Percentiles rank a stretch among this genome's conserved stretches.
phyloP scores from a whole-genome alignment of 352 stramenopile species.

The Globisporangium parvum region DNA sequence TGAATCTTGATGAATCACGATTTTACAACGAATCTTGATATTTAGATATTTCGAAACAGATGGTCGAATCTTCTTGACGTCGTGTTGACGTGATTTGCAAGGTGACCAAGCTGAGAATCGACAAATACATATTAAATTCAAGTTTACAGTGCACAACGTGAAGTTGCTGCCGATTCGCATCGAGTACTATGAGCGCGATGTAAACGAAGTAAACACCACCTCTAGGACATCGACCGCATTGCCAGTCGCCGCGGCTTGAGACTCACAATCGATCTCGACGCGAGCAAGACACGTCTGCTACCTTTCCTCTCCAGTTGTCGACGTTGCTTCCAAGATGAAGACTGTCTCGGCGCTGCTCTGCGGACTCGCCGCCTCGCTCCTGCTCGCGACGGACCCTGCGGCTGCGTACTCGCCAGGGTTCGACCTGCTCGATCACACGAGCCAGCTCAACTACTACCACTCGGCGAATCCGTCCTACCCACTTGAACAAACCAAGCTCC shows the following conservation, averaged over 20 bases:
- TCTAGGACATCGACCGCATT: background rate
- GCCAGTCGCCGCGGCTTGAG: background rate
- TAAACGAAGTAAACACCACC: too few species aligned
- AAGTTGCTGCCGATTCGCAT: too few species aligned
- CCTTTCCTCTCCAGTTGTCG: background rate
- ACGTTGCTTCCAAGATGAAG: conserved; percentile 20
- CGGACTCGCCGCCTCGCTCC: conserved; percentile 1
- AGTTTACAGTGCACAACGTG: too few species aligned
- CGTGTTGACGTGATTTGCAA: too few species aligned
- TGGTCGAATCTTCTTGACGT: too few species aligned
- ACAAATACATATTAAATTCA: too few species aligned
- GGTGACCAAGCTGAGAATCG: too few species aligned
- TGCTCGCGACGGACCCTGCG: conserved; percentile 8
- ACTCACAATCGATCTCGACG: conserved; percentile 1
- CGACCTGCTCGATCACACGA: conserved; percentile 54
- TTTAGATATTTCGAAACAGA: too few species aligned
- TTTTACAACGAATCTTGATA: too few species aligned
- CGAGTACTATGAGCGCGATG: too few species aligned
- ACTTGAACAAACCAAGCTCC: conserved; percentile 29
- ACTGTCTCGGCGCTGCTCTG: conserved; percentile 17
- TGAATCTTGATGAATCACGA: too few species aligned
- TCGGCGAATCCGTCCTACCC: conserved; percentile 31
- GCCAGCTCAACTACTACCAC: conserved; percentile 56
- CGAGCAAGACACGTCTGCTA: background rate
- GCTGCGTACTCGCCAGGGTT: conserved; percentile 34